Evolutionary conservation across 2,329 filamentous ascomycete genomes (phyloP).

Genomic region (Dothidotthia symphoricarpi): DNA sequence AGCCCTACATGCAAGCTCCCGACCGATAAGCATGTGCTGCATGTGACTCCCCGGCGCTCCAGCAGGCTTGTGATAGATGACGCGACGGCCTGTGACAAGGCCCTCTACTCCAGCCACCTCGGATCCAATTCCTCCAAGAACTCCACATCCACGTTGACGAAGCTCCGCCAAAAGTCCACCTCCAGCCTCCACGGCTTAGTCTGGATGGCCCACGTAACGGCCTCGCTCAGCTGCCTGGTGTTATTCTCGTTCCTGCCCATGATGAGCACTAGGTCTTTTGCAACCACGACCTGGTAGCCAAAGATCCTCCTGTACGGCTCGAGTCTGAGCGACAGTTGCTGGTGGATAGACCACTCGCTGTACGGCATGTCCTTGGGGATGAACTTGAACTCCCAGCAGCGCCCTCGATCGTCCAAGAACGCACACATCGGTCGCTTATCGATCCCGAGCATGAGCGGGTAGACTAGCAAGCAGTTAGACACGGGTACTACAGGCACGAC

Average conservation of each 20-base stretch:
- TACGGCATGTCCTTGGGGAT: constrained; percentile 50
- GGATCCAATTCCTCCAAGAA: constrained; percentile 47
- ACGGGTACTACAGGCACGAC: too few relatives aligned
- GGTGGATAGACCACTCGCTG: constrained; percentile 48
- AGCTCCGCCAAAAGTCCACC: constrained; percentile 54
- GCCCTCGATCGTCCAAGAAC: constrained; percentile 46
- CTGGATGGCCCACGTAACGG: constrained; percentile 48
- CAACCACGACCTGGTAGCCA: constrained; percentile 41
- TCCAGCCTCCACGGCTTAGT: constrained; percentile 52
- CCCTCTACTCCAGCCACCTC: constrained; percentile 38
- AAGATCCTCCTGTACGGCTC: constrained; percentile 34
- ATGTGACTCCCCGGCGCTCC: too few relatives aligned
- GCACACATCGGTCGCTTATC: constrained; percentile 37
- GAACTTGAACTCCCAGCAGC: constrained; percentile 52
- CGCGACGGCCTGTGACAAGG: too few relatives aligned
- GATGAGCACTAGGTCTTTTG: constrained; percentile 48
- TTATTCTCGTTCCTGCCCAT: constrained; percentile 49
- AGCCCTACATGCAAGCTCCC: too few relatives aligned
- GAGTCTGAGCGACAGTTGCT: constrained; percentile 36
- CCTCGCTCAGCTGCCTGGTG: constrained; percentile 41
- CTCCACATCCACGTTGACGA: constrained; percentile 48
- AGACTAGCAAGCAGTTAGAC: too few relatives aligned
- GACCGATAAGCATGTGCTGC: too few relatives aligned
- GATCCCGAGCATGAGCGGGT: constrained; percentile 48
- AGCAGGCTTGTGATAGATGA: too few relatives aligned